These are phyloP conservation scores for Cercophora samala DNA, from an alignment of 495 filamentous ascomycete species.

Conservation along the genomic window DNA sequence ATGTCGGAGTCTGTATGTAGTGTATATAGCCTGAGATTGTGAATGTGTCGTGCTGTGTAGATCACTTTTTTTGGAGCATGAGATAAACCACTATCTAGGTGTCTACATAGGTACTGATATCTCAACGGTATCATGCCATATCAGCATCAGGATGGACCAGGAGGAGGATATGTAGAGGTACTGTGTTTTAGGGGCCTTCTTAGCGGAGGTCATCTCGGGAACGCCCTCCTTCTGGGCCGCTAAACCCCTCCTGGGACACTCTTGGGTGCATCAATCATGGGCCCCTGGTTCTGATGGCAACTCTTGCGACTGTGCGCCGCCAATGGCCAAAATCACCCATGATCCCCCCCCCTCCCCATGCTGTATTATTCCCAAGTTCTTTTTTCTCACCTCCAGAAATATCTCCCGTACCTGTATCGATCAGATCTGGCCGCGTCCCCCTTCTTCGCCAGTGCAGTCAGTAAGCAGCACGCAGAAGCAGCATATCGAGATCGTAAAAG, in stretches of 20 bases:
- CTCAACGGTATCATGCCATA: constrained; percentile 5
- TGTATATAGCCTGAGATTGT: not conserved
- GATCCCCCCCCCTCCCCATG: not conserved
- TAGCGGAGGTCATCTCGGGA: constrained; percentile 15
- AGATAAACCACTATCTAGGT: too few relatives aligned
- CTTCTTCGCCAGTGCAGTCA: too few relatives aligned
- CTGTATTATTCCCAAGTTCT: not conserved
- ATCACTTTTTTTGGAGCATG: too few relatives aligned
- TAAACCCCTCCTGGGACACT: constrained; percentile 15
- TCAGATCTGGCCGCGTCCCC: too few relatives aligned
- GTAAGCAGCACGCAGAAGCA: too few relatives aligned
- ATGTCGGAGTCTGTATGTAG: not conserved
- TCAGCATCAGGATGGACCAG: not conserved
- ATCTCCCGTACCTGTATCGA: not conserved
- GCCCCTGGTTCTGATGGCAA: constrained; percentile 8
- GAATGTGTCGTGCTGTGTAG: too few relatives aligned
- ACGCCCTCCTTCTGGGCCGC: constrained; percentile 11
- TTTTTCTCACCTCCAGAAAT: not conserved
- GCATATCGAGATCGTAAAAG: not conserved
- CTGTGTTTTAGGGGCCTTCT: not conserved
- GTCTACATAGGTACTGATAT: too few relatives aligned
- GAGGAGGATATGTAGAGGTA: constrained; percentile 1
- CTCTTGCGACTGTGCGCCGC: constrained; percentile 7
- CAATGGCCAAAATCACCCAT: not conserved
- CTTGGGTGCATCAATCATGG: constrained; percentile 11